These are phyloP conservation scores for Arxiozyma bovina DNA, from an alignment of 1,139 yeast genomes.

Conservation along the genomic window DNA sequence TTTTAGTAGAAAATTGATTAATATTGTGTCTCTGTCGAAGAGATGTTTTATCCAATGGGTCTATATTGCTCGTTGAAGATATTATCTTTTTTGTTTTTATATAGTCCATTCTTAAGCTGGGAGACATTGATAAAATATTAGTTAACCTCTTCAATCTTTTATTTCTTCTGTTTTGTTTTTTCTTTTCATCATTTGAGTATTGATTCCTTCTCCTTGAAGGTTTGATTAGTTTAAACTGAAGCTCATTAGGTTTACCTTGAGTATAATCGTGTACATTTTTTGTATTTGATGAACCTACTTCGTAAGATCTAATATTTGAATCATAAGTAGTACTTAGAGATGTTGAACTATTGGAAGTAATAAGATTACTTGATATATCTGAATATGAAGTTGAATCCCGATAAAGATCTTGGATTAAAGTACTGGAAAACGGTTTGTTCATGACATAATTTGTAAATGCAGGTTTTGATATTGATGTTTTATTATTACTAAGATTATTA, in stretches of 20 bases:
- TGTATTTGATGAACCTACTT: not conserved
- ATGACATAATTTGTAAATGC: not conserved
- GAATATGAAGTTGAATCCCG: not conserved
- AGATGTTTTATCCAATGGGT: not conserved
- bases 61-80: not conserved
- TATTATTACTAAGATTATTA: not conserved
- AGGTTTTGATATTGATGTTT: not conserved
- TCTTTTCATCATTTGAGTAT: not conserved
- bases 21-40: not conserved
- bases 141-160: not conserved
- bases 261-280: not conserved
- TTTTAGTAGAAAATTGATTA: not conserved
- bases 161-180: not conserved
- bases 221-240: constrained; percentile 14
- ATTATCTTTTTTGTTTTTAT: not conserved
- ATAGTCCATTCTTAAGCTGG: not conserved
- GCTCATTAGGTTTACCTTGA: constrained; percentile 8
- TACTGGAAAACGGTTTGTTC: not conserved
- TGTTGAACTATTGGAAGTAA: not conserved
- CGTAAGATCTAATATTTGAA: too few species aligned
- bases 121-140: not conserved
- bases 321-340: not conserved
- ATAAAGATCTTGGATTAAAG: not conserved
- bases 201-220: constrained; percentile 8
- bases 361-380: not conserved